Base-by-base conservation (phyloP, 2,329 filamentous ascomycete species). In the Fusarium dimerum region DNA sequence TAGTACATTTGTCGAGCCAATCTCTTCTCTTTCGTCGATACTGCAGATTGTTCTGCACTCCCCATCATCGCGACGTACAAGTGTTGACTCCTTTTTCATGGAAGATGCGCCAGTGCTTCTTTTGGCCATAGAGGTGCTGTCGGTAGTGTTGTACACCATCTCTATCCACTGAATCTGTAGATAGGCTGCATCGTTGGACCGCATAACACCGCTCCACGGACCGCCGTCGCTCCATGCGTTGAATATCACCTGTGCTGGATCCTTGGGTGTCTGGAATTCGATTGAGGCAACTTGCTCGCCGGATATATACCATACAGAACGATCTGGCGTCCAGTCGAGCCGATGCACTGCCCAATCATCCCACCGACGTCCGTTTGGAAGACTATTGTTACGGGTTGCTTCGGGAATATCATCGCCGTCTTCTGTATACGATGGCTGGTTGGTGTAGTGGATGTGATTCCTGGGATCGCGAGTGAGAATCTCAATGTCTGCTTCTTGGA, bases 131-230 rank as follows among this genome's bases (percentile, higher is more conserved):
- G 38, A 45, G 10, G 34, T 42, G 43, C 43, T 17, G 20, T 57
- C 26, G 32, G 45, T 78, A 13, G 62, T 66, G 57, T 82, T 81
- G 62, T 80, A 86, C 18, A 82, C 74, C 68, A 86, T 74, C 62
- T 86, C 81, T 42, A 86, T 78, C 83, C 82, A 86, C 70, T 84
- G 79, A 16, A 87, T 75, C 62, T 86, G 80, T 61, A 86, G 71
- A 55, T 76, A 78, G 0, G 83, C 82, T 42, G 74, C 73, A 11
- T 70, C 72, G 4, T 73, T 71, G 6, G 75, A 63, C 6, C 66
- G 75, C 84, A 87, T 85, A 47, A 81, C 78, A 11, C 82, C 83
- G 42, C 77, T 78, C 83, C 82, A 86, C 44, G 71, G 69, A 5
- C 83, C 82, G 17, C 83, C 83, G 55, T 86, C 78, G 50, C 80